Evolutionary conservation across 23 red algal genomes (phyloP).

Genomic region (Gracilaria domingensis): DNA sequence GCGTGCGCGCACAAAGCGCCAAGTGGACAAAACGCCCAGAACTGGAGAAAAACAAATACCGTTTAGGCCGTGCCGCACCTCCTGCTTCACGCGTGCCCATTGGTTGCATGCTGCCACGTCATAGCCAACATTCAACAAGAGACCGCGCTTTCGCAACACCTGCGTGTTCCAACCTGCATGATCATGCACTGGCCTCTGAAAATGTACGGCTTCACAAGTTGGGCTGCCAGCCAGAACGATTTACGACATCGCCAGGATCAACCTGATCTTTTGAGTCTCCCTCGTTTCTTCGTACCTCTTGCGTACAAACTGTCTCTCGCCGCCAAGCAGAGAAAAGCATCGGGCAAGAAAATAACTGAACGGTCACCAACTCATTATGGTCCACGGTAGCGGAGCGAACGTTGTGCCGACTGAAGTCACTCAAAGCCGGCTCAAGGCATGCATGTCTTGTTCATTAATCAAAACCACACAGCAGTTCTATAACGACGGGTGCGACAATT

Average conservation of each 20-base stretch:
- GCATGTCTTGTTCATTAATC: slow-evolving; percentile 94
- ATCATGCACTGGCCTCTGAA: too few relatives aligned
- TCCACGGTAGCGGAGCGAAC: neutral
- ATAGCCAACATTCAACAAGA: neutral
- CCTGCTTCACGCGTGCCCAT: neutral
- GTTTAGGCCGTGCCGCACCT: neutral
- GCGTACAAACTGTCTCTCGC: neutral
- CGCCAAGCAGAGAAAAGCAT: neutral
- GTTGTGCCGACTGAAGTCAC: slow-evolving; percentile 86
- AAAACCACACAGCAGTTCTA: slow-evolving; percentile 93
- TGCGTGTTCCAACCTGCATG: too few relatives aligned
- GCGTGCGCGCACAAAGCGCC: neutral
- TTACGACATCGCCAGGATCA: neutral
- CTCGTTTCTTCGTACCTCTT: neutral
- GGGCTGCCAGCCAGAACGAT: too few relatives aligned
- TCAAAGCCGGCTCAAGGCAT: slow-evolving; percentile 84
- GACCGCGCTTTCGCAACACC: too few relatives aligned
- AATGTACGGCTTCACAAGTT: too few relatives aligned
- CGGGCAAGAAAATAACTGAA: neutral
- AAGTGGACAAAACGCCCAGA: neutral
- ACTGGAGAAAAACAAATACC: neutral
- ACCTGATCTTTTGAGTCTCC: neutral
- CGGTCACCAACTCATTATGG: neutral
- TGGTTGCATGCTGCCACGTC: slow-evolving; percentile 3
- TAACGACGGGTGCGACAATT: slow-evolving; percentile 94